Percentiles rank a stretch among this genome's conserved stretches.
Evolutionary conservation across 495 filamentous ascomycete species (phyloP).

Genomic region (Monascus purpureus): DNA sequence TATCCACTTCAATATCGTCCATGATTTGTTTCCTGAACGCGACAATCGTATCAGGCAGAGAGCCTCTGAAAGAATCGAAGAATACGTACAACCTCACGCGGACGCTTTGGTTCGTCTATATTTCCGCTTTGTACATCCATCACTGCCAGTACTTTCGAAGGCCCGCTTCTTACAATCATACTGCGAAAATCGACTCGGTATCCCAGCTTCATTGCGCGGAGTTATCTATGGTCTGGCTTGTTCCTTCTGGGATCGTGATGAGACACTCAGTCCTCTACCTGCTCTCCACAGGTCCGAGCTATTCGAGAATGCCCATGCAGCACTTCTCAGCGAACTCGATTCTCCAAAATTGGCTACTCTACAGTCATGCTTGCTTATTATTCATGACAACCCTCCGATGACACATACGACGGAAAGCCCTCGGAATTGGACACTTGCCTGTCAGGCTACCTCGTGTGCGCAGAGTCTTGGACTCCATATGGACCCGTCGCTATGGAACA

Average conservation of each 20-base stretch:
- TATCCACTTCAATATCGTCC: constrained; percentile 9
- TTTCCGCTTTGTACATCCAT: constrained; percentile 10
- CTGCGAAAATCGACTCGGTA: constrained; percentile 3
- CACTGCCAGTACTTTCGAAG: constrained; percentile 7
- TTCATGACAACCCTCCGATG: constrained; percentile 9
- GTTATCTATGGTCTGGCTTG: constrained; percentile 9
- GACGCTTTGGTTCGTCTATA: constrained; percentile 8
- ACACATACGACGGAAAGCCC: constrained; percentile 12
- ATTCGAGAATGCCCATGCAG: constrained; percentile 10
- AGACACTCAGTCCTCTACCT: constrained; percentile 1
- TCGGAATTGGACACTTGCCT: constrained; percentile 10
- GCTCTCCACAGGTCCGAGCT: constrained; percentile 6
- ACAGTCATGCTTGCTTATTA: constrained; percentile 10
- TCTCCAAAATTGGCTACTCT: constrained; percentile 10
- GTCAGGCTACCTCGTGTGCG: constrained; percentile 10
- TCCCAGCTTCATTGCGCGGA: constrained; percentile 8
- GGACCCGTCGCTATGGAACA: constrained; percentile 8
- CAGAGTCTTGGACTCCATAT: constrained; percentile 10
- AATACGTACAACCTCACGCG: constrained; percentile 4
- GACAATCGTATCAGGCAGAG: constrained; percentile 6
- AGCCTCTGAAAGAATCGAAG: constrained; percentile 9
- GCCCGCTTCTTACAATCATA: constrained; percentile 4
- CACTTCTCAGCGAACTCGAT: constrained; percentile 10
- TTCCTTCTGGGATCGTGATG: constrained; percentile 8
- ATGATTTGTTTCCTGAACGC: constrained; percentile 7